A percentile compares a stretch with the other conserved stretches of the same genome.
phyloP scores from a whole-genome alignment of 139 green algal genomes.

The Haematococcus sp. region DNA sequence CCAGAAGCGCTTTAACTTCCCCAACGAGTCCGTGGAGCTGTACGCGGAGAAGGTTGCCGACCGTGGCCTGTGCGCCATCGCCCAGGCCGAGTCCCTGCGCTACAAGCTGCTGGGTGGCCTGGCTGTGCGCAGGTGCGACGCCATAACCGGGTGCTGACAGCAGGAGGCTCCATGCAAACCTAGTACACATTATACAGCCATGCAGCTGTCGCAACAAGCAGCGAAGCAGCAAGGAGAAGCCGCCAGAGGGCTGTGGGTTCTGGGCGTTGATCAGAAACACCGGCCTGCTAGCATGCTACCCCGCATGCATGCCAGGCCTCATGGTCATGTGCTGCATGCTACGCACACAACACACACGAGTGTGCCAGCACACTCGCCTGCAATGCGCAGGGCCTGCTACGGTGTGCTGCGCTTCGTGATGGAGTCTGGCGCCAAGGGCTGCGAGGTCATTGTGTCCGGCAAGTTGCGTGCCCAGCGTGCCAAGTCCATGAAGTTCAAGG shows the following conservation, averaged over 20 bases:
- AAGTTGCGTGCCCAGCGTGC: constrained; percentile 97
- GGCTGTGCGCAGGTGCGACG: constrained; percentile 79
- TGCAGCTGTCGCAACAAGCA: too few species aligned
- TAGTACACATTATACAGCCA: too few species aligned
- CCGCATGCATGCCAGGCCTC: too few species aligned
- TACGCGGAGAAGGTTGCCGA: constrained; percentile 99
- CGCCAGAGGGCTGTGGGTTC: too few species aligned
- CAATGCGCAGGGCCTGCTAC: constrained; percentile 89
- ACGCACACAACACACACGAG: too few species aligned
- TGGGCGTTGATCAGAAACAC: too few species aligned
- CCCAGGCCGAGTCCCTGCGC: constrained; percentile 97
- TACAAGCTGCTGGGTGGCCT: constrained; percentile 99
- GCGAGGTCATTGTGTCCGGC: constrained; percentile 98
- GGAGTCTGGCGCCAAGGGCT: constrained; percentile 98
- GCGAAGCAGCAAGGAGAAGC: background rate
- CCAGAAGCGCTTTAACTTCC: constrained; percentile 99
- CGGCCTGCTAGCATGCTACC: too few species aligned
- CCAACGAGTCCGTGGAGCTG: constrained; percentile 92
- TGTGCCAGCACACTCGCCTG: background rate
- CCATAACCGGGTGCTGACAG: background rate
- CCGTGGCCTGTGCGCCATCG: constrained; percentile 96
- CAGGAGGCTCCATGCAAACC: background rate
- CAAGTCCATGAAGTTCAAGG: constrained; percentile 99
- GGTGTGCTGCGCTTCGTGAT: constrained; percentile 99
- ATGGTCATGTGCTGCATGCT: too few species aligned